Conservation (phyloP, 1,284 basidiomycete genomes). For the Malassezia nana region DNA sequence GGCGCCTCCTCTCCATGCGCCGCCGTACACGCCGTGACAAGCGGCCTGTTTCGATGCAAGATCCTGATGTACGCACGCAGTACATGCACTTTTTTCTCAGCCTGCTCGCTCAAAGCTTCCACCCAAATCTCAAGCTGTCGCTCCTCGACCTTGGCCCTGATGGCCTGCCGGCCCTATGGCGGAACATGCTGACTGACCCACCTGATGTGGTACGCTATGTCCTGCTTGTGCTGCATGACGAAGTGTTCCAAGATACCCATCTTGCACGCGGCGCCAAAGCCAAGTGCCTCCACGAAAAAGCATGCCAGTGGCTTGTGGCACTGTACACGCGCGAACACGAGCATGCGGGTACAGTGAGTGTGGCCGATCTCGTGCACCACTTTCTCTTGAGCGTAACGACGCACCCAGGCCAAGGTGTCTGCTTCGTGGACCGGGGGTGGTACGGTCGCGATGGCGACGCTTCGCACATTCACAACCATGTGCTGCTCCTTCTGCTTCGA, state of each 20-base stretch:
- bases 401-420: constrained; percentile 69
- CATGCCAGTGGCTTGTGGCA: constrained; percentile 28
- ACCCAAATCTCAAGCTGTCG: constrained; percentile 21
- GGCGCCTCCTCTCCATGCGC: constrained; percentile 32
- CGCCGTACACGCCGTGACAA: constrained; percentile 5
- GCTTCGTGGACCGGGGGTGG: constrained; percentile 82
- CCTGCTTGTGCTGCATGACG: constrained; percentile 36
- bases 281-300: constrained; percentile 35
- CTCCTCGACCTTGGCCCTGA: constrained; percentile 30
- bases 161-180: constrained; percentile 21
- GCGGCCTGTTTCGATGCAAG: constrained; percentile 20
- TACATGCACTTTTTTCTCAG: constrained; percentile 39
- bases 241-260: constrained; percentile 29
- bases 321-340: constrained; percentile 35
- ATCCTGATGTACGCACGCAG: constrained; percentile 38
- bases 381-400: constrained; percentile 80
- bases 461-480: constrained; percentile 66
- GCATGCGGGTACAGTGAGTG: constrained; percentile 20
- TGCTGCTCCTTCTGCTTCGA: constrained; percentile 65
- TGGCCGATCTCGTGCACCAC: constrained; percentile 73
- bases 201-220: constrained; percentile 31
- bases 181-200: constrained; percentile 28
- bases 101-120: constrained; percentile 31
- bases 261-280: constrained; percentile 33
- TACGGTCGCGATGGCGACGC: constrained; percentile 56